Evolutionary conservation across 768 basidiomycete genomes (phyloP), one percentile per base, ranked within the genome.

Genomic region (Termitomyces titanicus): DNA sequence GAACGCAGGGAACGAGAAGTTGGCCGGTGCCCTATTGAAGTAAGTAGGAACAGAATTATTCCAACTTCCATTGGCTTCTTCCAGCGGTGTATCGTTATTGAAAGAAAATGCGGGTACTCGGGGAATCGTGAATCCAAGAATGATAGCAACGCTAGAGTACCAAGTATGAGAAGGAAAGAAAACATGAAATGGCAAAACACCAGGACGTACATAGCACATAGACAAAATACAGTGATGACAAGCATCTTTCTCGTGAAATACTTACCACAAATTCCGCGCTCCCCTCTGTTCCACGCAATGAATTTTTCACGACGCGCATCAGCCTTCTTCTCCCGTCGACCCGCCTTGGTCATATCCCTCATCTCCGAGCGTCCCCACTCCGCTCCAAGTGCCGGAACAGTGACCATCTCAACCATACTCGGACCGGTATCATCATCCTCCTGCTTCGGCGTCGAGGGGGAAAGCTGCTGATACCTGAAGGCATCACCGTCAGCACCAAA

Each of bases 351-450:
- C 82, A 92, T 88, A 35, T 80, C 79, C 46, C 79, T 80, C 68
- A 97, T 71, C 67, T 98, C 94, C 18, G 79, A 74, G 47, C 84
- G 83, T 24, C 80, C 80, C 94, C 94, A 98, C 72, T 98, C 94
- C 0, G 94, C 74, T 18, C 94, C 94, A 3, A 98, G 77, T 2
- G 90, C 90, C 3, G 94, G 94, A 0, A 97, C 92, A 0, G 94
- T 96, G 42, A 96, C 88, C 68, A 95, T 78, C 70, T 98, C 94
- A 22, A 94, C 89, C 3, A 81, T 83, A 10, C 75, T 75, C 4
- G 63, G 53, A 17, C 70, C 49, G 40, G 60, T 64, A 43, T 67
- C 65, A 12, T 65, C 63, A 46, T 77, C 76, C 11, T 63, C 55
- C 27, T 75, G 74, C 25, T 79, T 80, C 29, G 66, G 68, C 42